Evolutionary conservation across 2,329 filamentous ascomycete genomes (phyloP).

Genomic region (Aspergillus proliferans): DNA sequence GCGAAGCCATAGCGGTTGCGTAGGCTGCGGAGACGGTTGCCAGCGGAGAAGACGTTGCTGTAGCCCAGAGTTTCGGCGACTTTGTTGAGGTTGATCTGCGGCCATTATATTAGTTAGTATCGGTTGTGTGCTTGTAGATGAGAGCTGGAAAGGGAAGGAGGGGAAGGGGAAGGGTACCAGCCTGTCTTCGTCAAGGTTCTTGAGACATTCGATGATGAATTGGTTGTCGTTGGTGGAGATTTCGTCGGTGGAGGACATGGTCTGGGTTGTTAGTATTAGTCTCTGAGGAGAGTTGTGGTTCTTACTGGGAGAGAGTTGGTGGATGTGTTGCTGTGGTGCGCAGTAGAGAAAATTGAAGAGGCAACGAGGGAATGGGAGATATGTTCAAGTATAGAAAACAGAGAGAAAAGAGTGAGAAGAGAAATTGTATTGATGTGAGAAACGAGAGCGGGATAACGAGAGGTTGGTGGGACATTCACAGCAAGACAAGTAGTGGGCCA

Average conservation of each 20-base stretch:
- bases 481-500: no score
- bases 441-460: no score
- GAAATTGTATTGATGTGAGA: no score
- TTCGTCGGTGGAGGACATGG: conserved; percentile 1
- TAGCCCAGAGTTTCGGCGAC: conserved; percentile 22
- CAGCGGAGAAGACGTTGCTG: conserved; percentile 20
- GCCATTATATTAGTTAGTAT: neutral
- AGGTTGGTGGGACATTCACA: no score
- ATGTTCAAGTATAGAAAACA: no score
- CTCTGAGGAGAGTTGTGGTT: neutral
- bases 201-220: conserved; percentile 24
- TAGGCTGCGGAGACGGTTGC: conserved; percentile 21
- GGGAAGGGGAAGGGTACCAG: conserved; percentile 6
- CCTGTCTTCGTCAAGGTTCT: conserved; percentile 12
- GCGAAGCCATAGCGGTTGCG: conserved; percentile 20
- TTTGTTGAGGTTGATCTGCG: conserved; percentile 20
- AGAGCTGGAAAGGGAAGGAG: neutral
- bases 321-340: neutral
- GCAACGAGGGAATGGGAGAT: no score
- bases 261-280: neutral
- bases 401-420: no score
- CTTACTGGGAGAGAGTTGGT: neutral
- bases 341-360: no score
- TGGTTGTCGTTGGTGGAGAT: conserved; percentile 7
- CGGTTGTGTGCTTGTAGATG: neutral